Conservation (phyloP, 768 basidiomycete genomes). For the Amanita exitialis region DNA sequence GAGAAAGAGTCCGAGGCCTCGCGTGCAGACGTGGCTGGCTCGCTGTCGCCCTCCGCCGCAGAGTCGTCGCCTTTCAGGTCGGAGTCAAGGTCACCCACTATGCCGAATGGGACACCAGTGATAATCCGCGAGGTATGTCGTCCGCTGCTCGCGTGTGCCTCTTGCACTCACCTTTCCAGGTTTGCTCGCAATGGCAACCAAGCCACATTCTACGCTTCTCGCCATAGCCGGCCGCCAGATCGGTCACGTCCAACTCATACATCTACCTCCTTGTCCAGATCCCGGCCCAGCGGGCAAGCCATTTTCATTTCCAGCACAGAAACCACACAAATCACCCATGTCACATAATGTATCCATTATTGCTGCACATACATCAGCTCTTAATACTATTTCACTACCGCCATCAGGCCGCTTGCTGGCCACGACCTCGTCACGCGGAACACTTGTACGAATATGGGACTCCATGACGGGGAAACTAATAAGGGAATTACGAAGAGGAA, state of each 20-base stretch:
- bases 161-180: conserved; percentile 27
- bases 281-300: conserved; percentile 50
- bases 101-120: conserved; percentile 79
- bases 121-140: conserved; percentile 68
- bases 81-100: conserved; percentile 51
- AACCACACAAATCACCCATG: conserved; percentile 43
- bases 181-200: conserved; percentile 72
- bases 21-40: conserved; percentile 80
- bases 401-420: conserved; percentile 73
- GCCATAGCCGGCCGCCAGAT: conserved; percentile 78
- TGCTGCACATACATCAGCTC: conserved; percentile 69
- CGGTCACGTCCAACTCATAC: conserved; percentile 83
- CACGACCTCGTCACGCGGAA: conserved; percentile 77
- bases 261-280: conserved; percentile 69
- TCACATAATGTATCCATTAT: conserved; percentile 75
- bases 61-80: conserved; percentile 73
- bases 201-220: conserved; percentile 68
- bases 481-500: conserved; percentile 74
- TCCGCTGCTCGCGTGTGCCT: not conserved
- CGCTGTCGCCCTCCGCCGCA: conserved; percentile 66
- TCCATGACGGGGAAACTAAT: conserved; percentile 59
- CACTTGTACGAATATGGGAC: conserved; percentile 85
- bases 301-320: conserved; percentile 33
- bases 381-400: conserved; percentile 71
- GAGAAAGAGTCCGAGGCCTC: conserved; percentile 72